Evolutionary conservation across 192 early-diverging fungal species (phyloP), one percentile per base, ranked within the genome.

Genomic region (Backusella circina): DNA sequence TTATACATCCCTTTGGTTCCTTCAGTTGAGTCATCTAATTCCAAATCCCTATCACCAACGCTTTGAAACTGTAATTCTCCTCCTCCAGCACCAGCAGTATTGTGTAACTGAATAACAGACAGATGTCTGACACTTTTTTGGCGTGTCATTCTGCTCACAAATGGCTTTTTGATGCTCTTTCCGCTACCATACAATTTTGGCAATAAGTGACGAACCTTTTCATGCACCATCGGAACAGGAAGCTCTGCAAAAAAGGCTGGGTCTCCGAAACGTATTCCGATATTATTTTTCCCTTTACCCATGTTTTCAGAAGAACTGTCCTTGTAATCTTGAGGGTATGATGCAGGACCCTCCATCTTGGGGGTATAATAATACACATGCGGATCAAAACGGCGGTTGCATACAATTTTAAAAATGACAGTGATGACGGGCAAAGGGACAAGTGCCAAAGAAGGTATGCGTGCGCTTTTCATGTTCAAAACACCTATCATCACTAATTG

Each of bases 151-250:
- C 71, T 75, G 50, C 77, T 82, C 31, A 74, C 72, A 28, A 73
- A 64, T 7, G 65, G 37, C 32, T 82, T 75, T 36, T 65, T 37
- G 30, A 36, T 18, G n/a, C 70, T 71, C 26, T 75, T 68, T 2
- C 70, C 35, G 21, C 85, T 79, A 30, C 86, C 78, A 69, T 92
- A 89, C n/a, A 94, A 83, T 47, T 84, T 78, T 35, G 84, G 88
- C 65, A 94, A 75, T 68, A 93, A 72, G 69, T 91, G 90, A 21
- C 87, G 86, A 65, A 91, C 87, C 28, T 80, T 85, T 67, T 89
- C 87, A 70, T 90, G 89, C 32, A 94, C 89, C 82, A 93, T 85
- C 16, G 91, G 91, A 28, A 91, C 86, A 13, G 89, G 83, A 64
- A 91, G 79, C 38, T 88, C 83, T 57, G 90, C 78, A 50, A 79